Evolutionary conservation across 352 stramenopile species (phyloP).

Genomic region (Phytophthora foliorum): DNA sequence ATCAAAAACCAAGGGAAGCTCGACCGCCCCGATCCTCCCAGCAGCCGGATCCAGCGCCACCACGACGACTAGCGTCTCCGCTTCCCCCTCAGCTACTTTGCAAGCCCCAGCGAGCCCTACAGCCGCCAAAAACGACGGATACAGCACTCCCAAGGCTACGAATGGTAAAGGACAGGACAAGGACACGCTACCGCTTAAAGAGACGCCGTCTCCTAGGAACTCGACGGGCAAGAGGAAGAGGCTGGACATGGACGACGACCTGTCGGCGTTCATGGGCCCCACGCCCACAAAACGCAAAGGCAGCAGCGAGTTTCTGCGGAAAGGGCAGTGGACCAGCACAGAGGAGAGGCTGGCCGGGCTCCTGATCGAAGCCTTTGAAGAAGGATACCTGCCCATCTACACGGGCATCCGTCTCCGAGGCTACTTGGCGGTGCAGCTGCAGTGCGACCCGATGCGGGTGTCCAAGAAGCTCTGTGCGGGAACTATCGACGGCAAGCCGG

Average conservation of each 20-base stretch:
- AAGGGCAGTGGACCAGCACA: constrained; percentile 78
- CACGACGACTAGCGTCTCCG: not conserved
- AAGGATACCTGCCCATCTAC: constrained; percentile 80
- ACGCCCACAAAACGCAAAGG: constrained; percentile 55
- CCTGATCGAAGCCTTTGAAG: constrained; percentile 79
- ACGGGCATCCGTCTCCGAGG: constrained; percentile 78
- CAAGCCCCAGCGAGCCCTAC: constrained; percentile 1
- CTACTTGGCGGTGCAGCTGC: constrained; percentile 79
- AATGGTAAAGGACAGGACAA: constrained; percentile 25
- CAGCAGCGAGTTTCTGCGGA: constrained; percentile 75
- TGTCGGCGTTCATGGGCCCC: constrained; percentile 4
- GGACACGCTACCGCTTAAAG: constrained; percentile 9
- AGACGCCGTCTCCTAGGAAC: constrained; percentile 10
- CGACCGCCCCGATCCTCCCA: constrained; percentile 22
- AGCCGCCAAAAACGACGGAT: constrained; percentile 22
- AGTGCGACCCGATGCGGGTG: constrained; percentile 86
- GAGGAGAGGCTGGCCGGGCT: constrained; percentile 68
- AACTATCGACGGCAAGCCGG: constrained; percentile 68
- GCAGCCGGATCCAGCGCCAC: not conserved
- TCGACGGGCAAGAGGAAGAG: constrained; percentile 52
- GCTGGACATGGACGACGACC: constrained; percentile 18
- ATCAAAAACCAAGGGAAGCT: constrained; percentile 14
- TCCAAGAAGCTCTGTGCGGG: constrained; percentile 86
- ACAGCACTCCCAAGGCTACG: constrained; percentile 37
- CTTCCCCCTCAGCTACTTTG: not conserved